Evolutionary conservation across 306 rosid species (phyloP), one percentile per base, ranked within the genome.

Genomic region (Sesbania bispinosa): DNA sequence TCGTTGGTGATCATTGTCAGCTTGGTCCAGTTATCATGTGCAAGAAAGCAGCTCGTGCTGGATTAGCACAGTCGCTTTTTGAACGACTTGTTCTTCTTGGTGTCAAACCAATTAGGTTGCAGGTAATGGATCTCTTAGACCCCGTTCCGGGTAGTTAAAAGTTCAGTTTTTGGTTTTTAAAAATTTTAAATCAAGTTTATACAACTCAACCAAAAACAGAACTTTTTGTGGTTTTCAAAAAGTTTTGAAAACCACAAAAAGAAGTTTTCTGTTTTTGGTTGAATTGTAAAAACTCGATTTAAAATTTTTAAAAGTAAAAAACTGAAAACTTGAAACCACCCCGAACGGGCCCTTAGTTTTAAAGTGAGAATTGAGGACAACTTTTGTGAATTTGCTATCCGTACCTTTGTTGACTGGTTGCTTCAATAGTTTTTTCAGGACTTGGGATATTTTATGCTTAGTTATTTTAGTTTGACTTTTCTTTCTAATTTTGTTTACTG

Each of bases 21-120:
- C 97, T 95, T 75, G 99, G 99, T 83, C 99, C 99, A 11, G 99
- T 95, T 73, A 95, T 95, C 69, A 95, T 92, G 97, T 95, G 99
- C 86, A 95, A 95, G 85, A 95, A 95, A 87, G 99, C 99, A 11
- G 99, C 99, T 60, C 99, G 99, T 75, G 99, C 99, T 46, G 99
- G 99, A 55, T 78, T 95, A 47, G 99, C 99, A 3, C 99, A 95
- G 76, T 95, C 99, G 14, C 97, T 95, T 53, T 95, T 95, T 86
- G 99, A 95, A 51, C 96, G 99, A 9, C 97, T 95, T 62, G 99
- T 95, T 73, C 85, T 88, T 29, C 97, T 95, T 53, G 97, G 99
- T 51, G 96, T 95, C 77, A 95, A 92, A 71, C 99, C 99, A 42
- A 95, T 95, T 80, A 85, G 99, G 72, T 88, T 95, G 87, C 99